Evolutionary conservation across 2,329 filamentous ascomycete species (phyloP).

Genomic region (Colletotrichum echinochloae): DNA sequence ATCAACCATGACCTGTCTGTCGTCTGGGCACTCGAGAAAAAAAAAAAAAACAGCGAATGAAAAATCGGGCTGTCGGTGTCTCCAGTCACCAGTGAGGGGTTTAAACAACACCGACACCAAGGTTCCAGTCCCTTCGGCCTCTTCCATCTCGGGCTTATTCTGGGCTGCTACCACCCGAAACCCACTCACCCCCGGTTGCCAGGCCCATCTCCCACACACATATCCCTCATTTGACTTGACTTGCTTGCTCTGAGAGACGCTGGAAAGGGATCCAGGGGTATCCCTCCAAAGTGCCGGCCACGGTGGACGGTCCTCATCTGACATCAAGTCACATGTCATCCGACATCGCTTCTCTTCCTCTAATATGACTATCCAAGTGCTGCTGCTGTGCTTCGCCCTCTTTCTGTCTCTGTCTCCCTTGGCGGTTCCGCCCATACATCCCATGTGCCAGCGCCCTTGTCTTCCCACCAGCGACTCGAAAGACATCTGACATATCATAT

Average conservation of each 20-base stretch:
- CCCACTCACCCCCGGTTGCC: constrained; percentile 27
- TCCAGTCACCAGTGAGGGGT: constrained; percentile 35
- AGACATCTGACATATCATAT: background rate
- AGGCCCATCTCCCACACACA: constrained; percentile 12
- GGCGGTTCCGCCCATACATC: background rate
- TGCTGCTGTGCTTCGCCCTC: background rate
- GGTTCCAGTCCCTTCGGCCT: constrained; percentile 26
- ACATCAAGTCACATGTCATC: constrained; percentile 23
- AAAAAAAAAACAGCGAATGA: background rate
- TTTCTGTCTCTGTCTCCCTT: too few species aligned
- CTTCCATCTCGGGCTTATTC: constrained; percentile 40
- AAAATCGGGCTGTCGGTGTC: background rate
- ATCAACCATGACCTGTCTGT: constrained; percentile 2
- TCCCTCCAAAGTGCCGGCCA: constrained; percentile 30
- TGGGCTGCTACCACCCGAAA: constrained; percentile 36
- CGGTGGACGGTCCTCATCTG: background rate
- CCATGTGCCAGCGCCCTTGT: background rate
- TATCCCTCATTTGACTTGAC: background rate
- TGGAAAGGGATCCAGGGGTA: constrained; percentile 34
- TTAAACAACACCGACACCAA: constrained; percentile 25
- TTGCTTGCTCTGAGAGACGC: background rate
- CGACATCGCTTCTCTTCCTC: background rate
- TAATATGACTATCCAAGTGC: background rate
- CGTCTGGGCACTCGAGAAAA: background rate
- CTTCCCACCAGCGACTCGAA: background rate